phyloP scores from a whole-genome alignment of 768 basidiomycete genomes.

The Boletus vinaceobasis region DNA sequence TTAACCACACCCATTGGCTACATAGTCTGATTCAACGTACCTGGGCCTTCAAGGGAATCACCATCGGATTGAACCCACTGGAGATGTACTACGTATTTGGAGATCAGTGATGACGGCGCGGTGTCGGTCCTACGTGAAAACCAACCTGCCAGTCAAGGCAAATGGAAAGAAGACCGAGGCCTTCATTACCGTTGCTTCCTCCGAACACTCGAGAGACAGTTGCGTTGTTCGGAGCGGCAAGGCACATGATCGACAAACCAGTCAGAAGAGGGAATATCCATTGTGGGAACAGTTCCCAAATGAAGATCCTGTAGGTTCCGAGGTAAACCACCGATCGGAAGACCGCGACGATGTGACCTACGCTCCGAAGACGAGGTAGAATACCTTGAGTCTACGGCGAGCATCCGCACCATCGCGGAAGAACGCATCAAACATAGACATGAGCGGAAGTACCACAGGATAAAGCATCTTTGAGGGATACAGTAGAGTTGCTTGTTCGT shows the following conservation, averaged over 20 bases:
- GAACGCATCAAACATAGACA: slow-evolving; percentile 32
- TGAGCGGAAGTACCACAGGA: slow-evolving; percentile 29
- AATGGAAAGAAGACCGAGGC: slow-evolving; percentile 55
- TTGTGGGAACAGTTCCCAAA: slow-evolving; percentile 27
- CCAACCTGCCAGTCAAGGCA: slow-evolving; percentile 60
- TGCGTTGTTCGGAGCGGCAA: slow-evolving; percentile 48
- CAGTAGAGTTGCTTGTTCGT: slow-evolving; percentile 27
- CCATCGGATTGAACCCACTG: slow-evolving; percentile 41
- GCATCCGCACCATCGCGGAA: slow-evolving; percentile 40
- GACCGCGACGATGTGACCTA: slow-evolving; percentile 29
- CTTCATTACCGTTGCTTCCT: slow-evolving; percentile 61
- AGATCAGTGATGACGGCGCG: neutral
- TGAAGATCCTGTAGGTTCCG: slow-evolving; percentile 30
- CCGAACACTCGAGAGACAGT: slow-evolving; percentile 57
- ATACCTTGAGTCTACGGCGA: slow-evolving; percentile 38
- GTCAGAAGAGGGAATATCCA: slow-evolving; percentile 57
- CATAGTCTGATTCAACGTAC: slow-evolving; percentile 4
- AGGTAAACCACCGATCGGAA: neutral
- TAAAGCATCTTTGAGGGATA: slow-evolving; percentile 47
- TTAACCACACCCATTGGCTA: neutral
- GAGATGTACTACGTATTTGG: slow-evolving; percentile 18
- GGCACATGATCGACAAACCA: slow-evolving; percentile 59
- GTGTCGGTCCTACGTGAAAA: slow-evolving; percentile 16
- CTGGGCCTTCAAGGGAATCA: slow-evolving; percentile 54
- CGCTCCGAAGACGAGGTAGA: slow-evolving; percentile 22